Evolutionary conservation across 257 asterid genomes (phyloP).

Genomic region (Ocimum tenuiflorum): DNA sequence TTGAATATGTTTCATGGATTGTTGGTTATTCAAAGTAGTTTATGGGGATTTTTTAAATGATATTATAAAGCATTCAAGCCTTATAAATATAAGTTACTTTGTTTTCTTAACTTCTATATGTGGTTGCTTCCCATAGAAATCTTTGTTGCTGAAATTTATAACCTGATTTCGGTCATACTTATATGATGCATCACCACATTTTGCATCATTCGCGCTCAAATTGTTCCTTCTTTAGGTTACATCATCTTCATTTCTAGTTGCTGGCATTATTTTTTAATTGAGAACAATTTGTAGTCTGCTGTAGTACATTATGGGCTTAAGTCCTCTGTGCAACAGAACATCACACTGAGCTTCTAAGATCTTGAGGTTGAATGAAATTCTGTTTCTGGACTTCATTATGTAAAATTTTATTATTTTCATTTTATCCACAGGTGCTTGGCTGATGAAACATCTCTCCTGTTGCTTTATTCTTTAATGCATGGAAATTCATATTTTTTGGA

Average conservation of each 20-base stretch:
- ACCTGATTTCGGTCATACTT: background rate
- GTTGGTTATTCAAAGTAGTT: background rate
- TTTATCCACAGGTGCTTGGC: conserved; percentile 61
- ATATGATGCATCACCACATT: background rate
- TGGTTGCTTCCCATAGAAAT: conserved; percentile 8
- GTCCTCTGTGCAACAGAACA: background rate
- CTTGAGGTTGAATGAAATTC: background rate
- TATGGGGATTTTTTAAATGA: background rate
- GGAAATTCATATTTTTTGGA: conserved; percentile 85
- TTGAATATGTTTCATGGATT: background rate
- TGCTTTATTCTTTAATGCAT: conserved; percentile 81
- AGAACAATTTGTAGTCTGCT: background rate
- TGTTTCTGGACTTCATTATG: background rate
- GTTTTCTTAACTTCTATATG: background rate
- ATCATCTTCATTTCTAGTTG: background rate
- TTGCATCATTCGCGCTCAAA: background rate
- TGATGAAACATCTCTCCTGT: conserved; percentile 77
- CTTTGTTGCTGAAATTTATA: conserved; percentile 8
- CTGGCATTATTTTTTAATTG: background rate
- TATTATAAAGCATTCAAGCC: background rate
- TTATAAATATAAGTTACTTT: background rate
- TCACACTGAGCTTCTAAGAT: background rate
- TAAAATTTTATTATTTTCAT: background rate
- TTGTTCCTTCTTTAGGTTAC: background rate
- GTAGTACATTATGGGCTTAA: background rate